Conservation (phyloP, 1,284 basidiomycete genomes). For the Moniliella sp. region DNA sequence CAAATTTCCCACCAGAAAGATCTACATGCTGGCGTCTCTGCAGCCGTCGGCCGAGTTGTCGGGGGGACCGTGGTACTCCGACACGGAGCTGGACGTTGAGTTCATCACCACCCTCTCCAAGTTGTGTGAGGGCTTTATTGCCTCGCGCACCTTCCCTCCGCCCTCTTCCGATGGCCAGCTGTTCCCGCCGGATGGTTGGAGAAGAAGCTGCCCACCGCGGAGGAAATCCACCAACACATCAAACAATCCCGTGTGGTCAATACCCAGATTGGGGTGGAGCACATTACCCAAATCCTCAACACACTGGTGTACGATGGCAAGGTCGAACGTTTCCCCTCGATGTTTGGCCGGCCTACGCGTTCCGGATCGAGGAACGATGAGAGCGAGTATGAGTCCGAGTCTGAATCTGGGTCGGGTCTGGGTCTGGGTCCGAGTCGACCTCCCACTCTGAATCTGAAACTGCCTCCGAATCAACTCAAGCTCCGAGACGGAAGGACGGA, state of each 20-base stretch:
- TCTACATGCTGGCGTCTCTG: conserved; percentile 74
- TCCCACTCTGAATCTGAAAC: no score
- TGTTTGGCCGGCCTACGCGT: no score
- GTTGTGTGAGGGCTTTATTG: conserved; percentile 54
- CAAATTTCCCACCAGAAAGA: conserved; percentile 71
- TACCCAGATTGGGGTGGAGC: conserved; percentile 57
- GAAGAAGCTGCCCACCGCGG: conserved; percentile 45
- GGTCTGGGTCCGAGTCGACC: no score
- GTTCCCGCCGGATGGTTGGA: conserved; percentile 36
- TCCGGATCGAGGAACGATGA: no score
- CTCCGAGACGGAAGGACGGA: no score
- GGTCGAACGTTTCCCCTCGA: conserved; percentile 48
- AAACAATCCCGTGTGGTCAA: conserved; percentile 55
- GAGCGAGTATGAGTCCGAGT: no score
- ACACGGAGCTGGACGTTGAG: conserved; percentile 73
- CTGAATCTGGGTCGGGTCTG: no score
- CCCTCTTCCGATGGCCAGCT: conserved; percentile 35
- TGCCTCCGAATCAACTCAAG: no score
- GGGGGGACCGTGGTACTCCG: conserved; percentile 84
- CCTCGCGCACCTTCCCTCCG: conserved; percentile 37
- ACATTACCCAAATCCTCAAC: conserved; percentile 63
- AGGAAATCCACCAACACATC: conserved; percentile 50
- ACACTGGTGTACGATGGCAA: conserved; percentile 66
- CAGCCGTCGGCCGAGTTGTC: conserved; percentile 69
- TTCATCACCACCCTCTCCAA: conserved; percentile 62